Evolutionary conservation across 257 asterid genomes (phyloP).

Genomic region (Nicotiana otophora): DNA sequence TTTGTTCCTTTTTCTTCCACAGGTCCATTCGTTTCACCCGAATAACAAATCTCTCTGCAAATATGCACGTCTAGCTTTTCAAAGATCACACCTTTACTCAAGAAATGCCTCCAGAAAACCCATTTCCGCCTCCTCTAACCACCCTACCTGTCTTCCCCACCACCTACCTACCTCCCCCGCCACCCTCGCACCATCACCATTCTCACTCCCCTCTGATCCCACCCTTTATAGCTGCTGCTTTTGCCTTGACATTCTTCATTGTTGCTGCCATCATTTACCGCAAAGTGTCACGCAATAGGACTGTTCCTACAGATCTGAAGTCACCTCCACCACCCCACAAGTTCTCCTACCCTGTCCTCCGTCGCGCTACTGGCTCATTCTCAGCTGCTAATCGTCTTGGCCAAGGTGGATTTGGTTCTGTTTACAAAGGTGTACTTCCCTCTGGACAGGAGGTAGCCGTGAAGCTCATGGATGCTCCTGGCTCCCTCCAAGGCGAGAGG

Average conservation of each 20-base stretch:
- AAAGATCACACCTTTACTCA: background rate
- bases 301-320: constrained; percentile 83
- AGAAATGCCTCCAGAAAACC: constrained; percentile 29
- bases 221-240: constrained; percentile 44
- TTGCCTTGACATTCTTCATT: constrained; percentile 39
- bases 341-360: constrained; percentile 57
- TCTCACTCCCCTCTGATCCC: constrained; percentile 28
- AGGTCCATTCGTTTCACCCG: background rate
- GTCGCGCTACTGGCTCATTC: constrained; percentile 64
- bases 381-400: constrained; percentile 63
- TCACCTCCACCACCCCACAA: constrained; percentile 57
- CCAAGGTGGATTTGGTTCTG: constrained; percentile 97
- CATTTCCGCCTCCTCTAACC: background rate
- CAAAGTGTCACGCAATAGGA: constrained; percentile 60
- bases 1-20: no score
- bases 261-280: constrained; percentile 46
- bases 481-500: constrained; percentile 77
- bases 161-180: constrained; percentile 25
- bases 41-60: background rate
- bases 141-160: constrained; percentile 19
- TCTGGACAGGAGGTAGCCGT: constrained; percentile 84
- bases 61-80: background rate
- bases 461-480: constrained; percentile 67
- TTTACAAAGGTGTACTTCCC: constrained; percentile 66
- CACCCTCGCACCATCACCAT: constrained; percentile 21